These are phyloP conservation scores for Xylaria sp. DNA, from an alignment of 2,329 filamentous ascomycete species.

Conservation along the genomic window DNA sequence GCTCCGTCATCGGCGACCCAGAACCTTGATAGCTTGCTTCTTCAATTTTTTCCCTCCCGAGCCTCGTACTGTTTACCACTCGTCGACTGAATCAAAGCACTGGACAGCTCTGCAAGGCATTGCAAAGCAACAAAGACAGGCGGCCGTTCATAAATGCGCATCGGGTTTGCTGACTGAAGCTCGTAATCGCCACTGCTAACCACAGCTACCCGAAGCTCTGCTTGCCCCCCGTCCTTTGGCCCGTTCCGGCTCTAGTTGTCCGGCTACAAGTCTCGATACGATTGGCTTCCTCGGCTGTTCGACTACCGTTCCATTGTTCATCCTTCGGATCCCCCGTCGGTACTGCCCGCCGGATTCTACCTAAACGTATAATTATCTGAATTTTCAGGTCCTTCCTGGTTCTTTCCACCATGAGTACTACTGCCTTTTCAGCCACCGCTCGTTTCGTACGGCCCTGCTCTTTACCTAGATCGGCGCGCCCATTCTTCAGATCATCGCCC, in stretches of 20 bases:
- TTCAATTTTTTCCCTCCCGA: neutral
- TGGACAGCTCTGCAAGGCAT: too few species aligned
- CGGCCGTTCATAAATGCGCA: neutral
- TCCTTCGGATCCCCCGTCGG: conserved; percentile 4
- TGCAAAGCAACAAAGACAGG: neutral
- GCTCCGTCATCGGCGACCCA: conserved; percentile 28
- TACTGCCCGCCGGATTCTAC: neutral
- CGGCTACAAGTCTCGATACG: conserved; percentile 16
- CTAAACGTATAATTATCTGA: conserved; percentile 13
- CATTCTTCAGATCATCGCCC: conserved; percentile 37
- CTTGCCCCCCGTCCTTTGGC: conserved; percentile 8
- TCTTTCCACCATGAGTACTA: conserved; percentile 37
- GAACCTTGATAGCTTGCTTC: conserved; percentile 2
- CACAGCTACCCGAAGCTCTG: conserved; percentile 3
- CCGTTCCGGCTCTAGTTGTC: conserved; percentile 18
- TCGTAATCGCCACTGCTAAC: neutral
- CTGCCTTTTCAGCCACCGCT: conserved; percentile 35
- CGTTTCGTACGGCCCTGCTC: conserved; percentile 39
- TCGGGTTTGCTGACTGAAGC: neutral
- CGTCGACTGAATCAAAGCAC: conserved; percentile 5
- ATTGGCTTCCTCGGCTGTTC: conserved; percentile 31
- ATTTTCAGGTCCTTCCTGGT: neutral
- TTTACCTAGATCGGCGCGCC: conserved; percentile 38
- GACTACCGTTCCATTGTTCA: conserved; percentile 1
- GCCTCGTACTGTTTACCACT: conserved; percentile 1